A percentile compares a stretch with the other conserved stretches of the same genome.
Conservation (phyloP, 2,329 filamentous ascomycete genomes). For the Cucurbitaria berberidis region DNA sequence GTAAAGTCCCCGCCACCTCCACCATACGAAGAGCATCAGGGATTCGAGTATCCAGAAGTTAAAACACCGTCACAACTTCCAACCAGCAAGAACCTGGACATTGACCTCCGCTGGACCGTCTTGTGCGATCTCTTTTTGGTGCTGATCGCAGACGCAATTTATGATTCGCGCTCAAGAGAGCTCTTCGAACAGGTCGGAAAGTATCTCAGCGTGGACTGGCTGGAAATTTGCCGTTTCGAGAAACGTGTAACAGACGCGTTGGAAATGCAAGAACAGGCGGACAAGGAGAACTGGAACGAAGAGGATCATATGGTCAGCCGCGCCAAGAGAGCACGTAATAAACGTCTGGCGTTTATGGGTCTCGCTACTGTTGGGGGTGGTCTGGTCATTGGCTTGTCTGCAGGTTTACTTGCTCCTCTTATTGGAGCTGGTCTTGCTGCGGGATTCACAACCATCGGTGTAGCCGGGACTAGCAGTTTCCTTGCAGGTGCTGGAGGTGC, state of each 20-base stretch:
- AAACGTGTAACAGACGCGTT: constrained; percentile 95
- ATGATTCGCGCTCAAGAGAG: constrained; percentile 85
- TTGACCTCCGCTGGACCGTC: constrained; percentile 95
- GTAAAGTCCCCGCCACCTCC: constrained; percentile 59
- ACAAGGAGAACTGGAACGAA: constrained; percentile 98
- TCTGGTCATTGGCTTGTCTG: constrained; percentile 92
- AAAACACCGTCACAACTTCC: constrained; percentile 83
- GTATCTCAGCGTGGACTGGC: constrained; percentile 81
- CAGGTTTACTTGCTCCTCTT: constrained; percentile 87
- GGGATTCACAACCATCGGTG: constrained; percentile 92
- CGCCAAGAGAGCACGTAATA: constrained; percentile 79
- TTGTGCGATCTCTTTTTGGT: constrained; percentile 94
- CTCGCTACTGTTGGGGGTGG: constrained; percentile 94
- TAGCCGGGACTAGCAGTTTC: constrained; percentile 86
- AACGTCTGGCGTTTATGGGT: constrained; percentile 92
- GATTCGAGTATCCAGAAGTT: constrained; percentile 77
- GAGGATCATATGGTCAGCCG: constrained; percentile 89
- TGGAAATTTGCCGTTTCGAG: constrained; percentile 95
- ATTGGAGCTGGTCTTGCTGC: constrained; percentile 94
- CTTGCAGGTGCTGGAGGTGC: constrained; percentile 90
- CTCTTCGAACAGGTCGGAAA: constrained; percentile 83
- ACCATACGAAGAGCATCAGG: constrained; percentile 66
- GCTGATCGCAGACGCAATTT: constrained; percentile 93
- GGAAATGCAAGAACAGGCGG: constrained; percentile 94
- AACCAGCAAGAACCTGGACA: constrained; percentile 83